These are phyloP conservation scores for Ogataea hybrid DNA, from an alignment of 1,139 yeast genomes.

Conservation along the genomic window DNA sequence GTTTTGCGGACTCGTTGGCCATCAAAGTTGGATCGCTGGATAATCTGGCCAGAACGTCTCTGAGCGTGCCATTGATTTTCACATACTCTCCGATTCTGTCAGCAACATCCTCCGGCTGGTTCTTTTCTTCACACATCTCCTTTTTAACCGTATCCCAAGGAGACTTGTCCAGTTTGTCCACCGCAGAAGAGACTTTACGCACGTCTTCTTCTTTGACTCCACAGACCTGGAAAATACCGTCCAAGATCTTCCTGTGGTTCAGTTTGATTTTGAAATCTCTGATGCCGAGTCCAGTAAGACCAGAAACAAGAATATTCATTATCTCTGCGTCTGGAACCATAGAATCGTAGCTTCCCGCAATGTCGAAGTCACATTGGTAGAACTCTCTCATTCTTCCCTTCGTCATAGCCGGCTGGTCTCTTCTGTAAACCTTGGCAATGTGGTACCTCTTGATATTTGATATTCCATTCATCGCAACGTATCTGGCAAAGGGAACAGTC, in stretches of 20 bases:
- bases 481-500: slow-evolving; percentile 97
- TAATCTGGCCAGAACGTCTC: slow-evolving; percentile 62
- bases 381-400: slow-evolving; percentile 99
- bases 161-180: slow-evolving; percentile 89
- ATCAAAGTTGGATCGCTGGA: slow-evolving; percentile 55
- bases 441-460: slow-evolving; percentile 90
- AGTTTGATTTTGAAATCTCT: slow-evolving; percentile 85
- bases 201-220: slow-evolving; percentile 95
- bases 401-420: slow-evolving; percentile 99
- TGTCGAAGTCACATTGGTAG: slow-evolving; percentile 96
- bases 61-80: slow-evolving; percentile 72
- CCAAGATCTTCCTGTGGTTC: slow-evolving; percentile 92
- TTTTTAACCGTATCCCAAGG: slow-evolving; percentile 94
- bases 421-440: slow-evolving; percentile 95
- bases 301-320: slow-evolving; percentile 77
- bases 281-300: slow-evolving; percentile 79
- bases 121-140: slow-evolving; percentile 90
- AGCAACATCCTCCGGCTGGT: slow-evolving; percentile 87
- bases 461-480: slow-evolving; percentile 90
- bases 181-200: slow-evolving; percentile 90
- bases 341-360: slow-evolving; percentile 86
- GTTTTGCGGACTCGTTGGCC: slow-evolving; percentile 66
- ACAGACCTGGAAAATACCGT: slow-evolving; percentile 92
- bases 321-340: slow-evolving; percentile 98
- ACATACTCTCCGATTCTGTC: slow-evolving; percentile 91